Evolutionary conservation across 2,329 filamentous ascomycete genomes (phyloP).

Genomic region (Pseudogymnoascus verrucosus): DNA sequence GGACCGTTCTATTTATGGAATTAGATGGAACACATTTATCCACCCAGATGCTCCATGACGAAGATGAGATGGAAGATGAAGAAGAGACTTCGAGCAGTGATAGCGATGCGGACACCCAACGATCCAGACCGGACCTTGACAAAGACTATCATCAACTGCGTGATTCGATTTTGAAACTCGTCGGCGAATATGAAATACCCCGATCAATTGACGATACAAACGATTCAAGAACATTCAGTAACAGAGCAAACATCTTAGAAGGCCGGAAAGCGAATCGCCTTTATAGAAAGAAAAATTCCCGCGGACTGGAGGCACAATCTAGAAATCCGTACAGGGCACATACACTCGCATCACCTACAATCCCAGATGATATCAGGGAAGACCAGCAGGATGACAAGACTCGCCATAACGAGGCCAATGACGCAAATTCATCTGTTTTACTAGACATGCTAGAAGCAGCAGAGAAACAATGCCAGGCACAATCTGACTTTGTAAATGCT

Average conservation of each 20-base stretch:
- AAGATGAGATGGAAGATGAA: slow-evolving; percentile 55
- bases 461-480: slow-evolving; percentile 66
- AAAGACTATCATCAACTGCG: slow-evolving; percentile 76
- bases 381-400: slow-evolving; percentile 19
- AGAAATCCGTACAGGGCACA: slow-evolving; percentile 47
- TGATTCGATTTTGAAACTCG: slow-evolving; percentile 70
- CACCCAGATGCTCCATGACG: slow-evolving; percentile 64
- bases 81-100: slow-evolving; percentile 57
- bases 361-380: slow-evolving; percentile 3
- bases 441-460: slow-evolving; percentile 70
- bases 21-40: slow-evolving; percentile 62
- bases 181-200: slow-evolving; percentile 75
- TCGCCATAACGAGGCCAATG: slow-evolving; percentile 30
- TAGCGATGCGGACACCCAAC: slow-evolving; percentile 48
- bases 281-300: slow-evolving; percentile 45
- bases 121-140: slow-evolving; percentile 55
- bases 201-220: slow-evolving; percentile 54
- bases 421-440: slow-evolving; percentile 44
- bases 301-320: slow-evolving; percentile 44
- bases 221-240: slow-evolving; percentile 59
- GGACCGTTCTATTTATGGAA: slow-evolving; percentile 75
- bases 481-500: slow-evolving; percentile 75
- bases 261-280: slow-evolving; percentile 50
- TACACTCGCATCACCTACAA: not conserved
- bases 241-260: slow-evolving; percentile 48